A percentile compares a stretch with the other conserved stretches of the same genome.
These are phyloP conservation scores for Ceriops decandra DNA, from an alignment of 345 rosid genomes.

Conservation along the genomic window DNA sequence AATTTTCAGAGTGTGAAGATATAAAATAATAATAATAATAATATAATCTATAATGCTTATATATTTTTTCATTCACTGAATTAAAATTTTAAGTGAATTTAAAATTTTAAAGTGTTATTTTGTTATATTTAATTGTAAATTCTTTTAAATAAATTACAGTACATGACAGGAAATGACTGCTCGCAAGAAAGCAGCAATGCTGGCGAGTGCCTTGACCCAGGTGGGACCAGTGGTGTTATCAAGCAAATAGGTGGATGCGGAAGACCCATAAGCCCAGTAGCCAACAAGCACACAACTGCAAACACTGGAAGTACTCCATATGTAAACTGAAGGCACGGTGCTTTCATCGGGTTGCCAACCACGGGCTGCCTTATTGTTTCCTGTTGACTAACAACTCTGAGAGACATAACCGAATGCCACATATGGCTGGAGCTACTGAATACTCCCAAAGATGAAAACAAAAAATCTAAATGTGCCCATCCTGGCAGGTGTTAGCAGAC, in stretches of 20 bases:
- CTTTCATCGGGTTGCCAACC: conserved; percentile 76
- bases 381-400: conserved; percentile 15
- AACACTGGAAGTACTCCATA: conserved; percentile 68
- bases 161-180: conserved; percentile 80
- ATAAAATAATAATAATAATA: too few relatives aligned
- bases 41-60: too few relatives aligned
- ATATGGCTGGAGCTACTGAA: too few relatives aligned
- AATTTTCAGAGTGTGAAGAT: too few relatives aligned
- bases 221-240: conserved; percentile 65
- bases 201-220: conserved; percentile 80
- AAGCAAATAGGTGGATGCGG: conserved; percentile 64
- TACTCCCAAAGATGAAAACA: too few relatives aligned
- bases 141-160: conserved; percentile 2
- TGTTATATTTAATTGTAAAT: too few relatives aligned
- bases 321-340: conserved; percentile 74
- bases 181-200: conserved; percentile 71
- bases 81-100: too few relatives aligned
- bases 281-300: conserved; percentile 65
- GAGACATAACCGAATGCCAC: too few relatives aligned
- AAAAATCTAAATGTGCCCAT: too few relatives aligned
- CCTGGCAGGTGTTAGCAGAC: too few relatives aligned
- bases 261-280: conserved; percentile 88
- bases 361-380: conserved; percentile 83
- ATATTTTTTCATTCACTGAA: conserved; percentile 39
- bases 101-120: too few relatives aligned